Evolutionary conservation across 257 asterid species (phyloP), one percentile per base, ranked within the genome.

Genomic region (Solanum tarapatanum): DNA sequence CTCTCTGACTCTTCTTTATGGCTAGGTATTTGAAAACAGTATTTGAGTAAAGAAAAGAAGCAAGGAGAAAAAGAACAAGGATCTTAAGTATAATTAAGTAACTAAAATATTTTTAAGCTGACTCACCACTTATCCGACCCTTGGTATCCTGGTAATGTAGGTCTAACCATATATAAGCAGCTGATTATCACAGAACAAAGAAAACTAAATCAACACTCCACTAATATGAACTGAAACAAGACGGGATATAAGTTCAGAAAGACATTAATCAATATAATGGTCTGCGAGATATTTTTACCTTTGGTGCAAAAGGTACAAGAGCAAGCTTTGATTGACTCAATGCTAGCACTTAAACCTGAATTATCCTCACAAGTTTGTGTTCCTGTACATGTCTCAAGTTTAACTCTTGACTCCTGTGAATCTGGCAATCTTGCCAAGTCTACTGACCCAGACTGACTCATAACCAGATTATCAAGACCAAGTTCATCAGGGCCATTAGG

Each of bases 231-330:
- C 64, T n/a, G 64, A 87, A 88, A 68, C 21, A n/a, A n/a, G 14
- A 48, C 24, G 72, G n/a, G 36, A 48, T 37, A 72, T 13, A 51
- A 70, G 41, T 72, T 75, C 86, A 87, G 10, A 73, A 84, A 19
- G 87, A 75, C 21, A 51, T 35, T 68, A 86, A 83, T 79, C 84
- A 79, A 55, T 37, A 7, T 24, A 35, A 26, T 7, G 82, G 64
- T 26, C 84, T 48, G 69, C 11, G 5, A 45, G 68, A 80, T 80
- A 48, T 17, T 11, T 30, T 86, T 92, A 96, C 98, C 99, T 94
- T 94, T 92, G 23, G 95, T 92, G 92, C 99, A 96, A 90, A 96
- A 95, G 2, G 97, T 91, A 79, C 98, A 96, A 11, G 97, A 89
- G 87, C 98, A 96, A 69, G 91, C 33, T 87, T 88, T 93, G 86